Percentiles rank a stretch among this genome's conserved stretches.
Conservation (phyloP, 1,284 basidiomycete species). For the Ustilago cynodontis region DNA sequence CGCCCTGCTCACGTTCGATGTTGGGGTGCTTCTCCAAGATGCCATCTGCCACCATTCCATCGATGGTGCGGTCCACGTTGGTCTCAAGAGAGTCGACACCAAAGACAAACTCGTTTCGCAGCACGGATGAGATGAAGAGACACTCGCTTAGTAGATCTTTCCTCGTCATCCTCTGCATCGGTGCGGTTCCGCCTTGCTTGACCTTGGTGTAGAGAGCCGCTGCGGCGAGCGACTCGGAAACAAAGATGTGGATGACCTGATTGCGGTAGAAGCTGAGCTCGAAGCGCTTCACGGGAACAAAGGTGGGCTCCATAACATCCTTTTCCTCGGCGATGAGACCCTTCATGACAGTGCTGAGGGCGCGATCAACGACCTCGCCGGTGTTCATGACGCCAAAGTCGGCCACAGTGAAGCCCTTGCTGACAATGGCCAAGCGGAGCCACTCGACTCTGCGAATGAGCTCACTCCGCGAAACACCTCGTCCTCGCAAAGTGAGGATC, state of each 20-base stretch:
- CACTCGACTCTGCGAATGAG: slow-evolving; percentile 68
- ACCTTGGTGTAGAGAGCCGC: slow-evolving; percentile 68
- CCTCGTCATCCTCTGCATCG: slow-evolving; percentile 66
- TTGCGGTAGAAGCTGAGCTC: slow-evolving; percentile 71
- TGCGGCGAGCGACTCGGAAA: slow-evolving; percentile 59
- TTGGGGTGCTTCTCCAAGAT: slow-evolving; percentile 39
- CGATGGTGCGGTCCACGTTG: slow-evolving; percentile 65
- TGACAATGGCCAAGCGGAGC: slow-evolving; percentile 64
- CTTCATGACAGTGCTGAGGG: slow-evolving; percentile 67
- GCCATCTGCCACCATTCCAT: slow-evolving; percentile 45
- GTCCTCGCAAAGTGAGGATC: slow-evolving; percentile 69
- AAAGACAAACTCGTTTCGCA: slow-evolving; percentile 71
- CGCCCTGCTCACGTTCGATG: slow-evolving; percentile 41
- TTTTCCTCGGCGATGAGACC: slow-evolving; percentile 66
- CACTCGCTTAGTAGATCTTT: slow-evolving; percentile 59
- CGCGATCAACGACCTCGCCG: slow-evolving; percentile 67
- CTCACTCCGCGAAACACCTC: slow-evolving; percentile 69
- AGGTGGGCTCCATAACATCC: slow-evolving; percentile 70
- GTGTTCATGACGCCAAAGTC: slow-evolving; percentile 67
- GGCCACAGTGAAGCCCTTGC: slow-evolving; percentile 69
- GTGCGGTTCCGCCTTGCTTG: slow-evolving; percentile 69
- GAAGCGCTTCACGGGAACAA: slow-evolving; percentile 68
- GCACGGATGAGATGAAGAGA: slow-evolving; percentile 66
- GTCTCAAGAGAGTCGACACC: slow-evolving; percentile 65
- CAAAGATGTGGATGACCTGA: slow-evolving; percentile 69